Evolutionary conservation across 2,329 filamentous ascomycete species (phyloP).

Genomic region (Byssoonygena ceratinophila): DNA sequence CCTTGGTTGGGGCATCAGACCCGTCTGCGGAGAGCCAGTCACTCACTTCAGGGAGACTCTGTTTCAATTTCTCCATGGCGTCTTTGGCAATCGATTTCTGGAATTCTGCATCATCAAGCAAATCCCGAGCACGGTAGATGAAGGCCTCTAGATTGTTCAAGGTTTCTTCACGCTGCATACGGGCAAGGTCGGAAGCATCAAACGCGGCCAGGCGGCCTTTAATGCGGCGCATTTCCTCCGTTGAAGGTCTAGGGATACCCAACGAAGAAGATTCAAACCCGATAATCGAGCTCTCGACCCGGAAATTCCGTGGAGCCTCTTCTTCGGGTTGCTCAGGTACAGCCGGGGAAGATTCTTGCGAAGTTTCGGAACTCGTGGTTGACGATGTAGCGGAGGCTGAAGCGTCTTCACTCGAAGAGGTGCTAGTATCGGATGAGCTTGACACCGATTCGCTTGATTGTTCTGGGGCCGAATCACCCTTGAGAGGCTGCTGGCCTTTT

Average conservation of each 20-base stretch:
- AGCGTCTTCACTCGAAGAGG: constrained; percentile 25
- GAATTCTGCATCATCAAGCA: constrained; percentile 68
- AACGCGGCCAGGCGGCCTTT: constrained; percentile 72
- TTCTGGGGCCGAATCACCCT: constrained; percentile 46
- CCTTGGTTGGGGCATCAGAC: constrained; percentile 60
- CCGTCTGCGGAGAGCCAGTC: constrained; percentile 92
- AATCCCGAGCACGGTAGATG: constrained; percentile 78
- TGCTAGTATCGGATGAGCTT: constrained; percentile 19
- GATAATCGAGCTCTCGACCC: constrained; percentile 44
- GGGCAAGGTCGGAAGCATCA: constrained; percentile 69
- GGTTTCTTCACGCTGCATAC: constrained; percentile 68
- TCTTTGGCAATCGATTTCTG: constrained; percentile 57
- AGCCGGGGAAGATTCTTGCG: constrained; percentile 41
- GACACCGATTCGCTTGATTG: constrained; percentile 38
- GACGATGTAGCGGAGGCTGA: constrained; percentile 38
- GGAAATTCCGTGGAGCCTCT: constrained; percentile 32
- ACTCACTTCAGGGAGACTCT: constrained; percentile 57
- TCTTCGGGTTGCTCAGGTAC: constrained; percentile 30
- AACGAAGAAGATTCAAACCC: constrained; percentile 41
- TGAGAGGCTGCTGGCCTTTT: constrained; percentile 62
- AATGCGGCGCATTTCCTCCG: constrained; percentile 38
- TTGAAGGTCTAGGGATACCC: constrained; percentile 31
- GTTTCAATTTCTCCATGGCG: constrained; percentile 56
- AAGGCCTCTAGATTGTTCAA: constrained; percentile 88
- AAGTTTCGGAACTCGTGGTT: constrained; percentile 25